These are phyloP conservation scores for Hura crepitans DNA, from an alignment of 441 rosid species.

Conservation along the genomic window DNA sequence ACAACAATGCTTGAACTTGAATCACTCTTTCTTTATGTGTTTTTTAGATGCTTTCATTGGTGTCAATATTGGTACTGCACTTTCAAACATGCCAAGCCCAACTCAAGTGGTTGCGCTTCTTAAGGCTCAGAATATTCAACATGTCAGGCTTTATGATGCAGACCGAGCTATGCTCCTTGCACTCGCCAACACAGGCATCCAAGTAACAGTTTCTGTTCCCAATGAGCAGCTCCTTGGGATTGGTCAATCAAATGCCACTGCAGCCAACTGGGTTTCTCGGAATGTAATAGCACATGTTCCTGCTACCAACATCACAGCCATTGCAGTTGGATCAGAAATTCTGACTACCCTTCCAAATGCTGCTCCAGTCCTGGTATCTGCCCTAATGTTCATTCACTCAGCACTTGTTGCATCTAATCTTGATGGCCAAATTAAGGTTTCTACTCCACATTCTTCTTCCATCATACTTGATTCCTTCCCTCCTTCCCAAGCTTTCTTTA, in stretches of 20 bases:
- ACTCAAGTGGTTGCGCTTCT: slow-evolving; percentile 77
- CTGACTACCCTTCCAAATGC: slow-evolving; percentile 63
- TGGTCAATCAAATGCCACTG: slow-evolving; percentile 92
- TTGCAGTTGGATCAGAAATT: slow-evolving; percentile 85
- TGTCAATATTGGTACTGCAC: slow-evolving; percentile 80
- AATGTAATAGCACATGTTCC: slow-evolving; percentile 82
- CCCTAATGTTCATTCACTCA: slow-evolving; percentile 69
- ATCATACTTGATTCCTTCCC: slow-evolving; percentile 93
- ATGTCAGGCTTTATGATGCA: slow-evolving; percentile 78
- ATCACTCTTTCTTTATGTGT: too few species aligned
- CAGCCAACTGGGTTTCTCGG: slow-evolving; percentile 92
- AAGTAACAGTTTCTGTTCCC: slow-evolving; percentile 73
- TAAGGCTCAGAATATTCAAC: slow-evolving; percentile 68
- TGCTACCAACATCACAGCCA: slow-evolving; percentile 76
- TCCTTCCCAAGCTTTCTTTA: slow-evolving; percentile 97
- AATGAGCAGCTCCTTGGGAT: slow-evolving; percentile 89
- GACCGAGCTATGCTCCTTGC: slow-evolving; percentile 75
- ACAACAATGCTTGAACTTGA: slow-evolving; percentile 6
- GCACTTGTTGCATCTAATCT: slow-evolving; percentile 88
- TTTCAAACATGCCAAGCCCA: slow-evolving; percentile 83
- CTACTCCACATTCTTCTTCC: slow-evolving; percentile 77
- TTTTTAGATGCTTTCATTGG: slow-evolving; percentile 74
- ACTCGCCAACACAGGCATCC: slow-evolving; percentile 75
- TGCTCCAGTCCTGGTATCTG: slow-evolving; percentile 71
- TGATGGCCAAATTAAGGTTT: slow-evolving; percentile 74